A percentile compares a stretch with the other conserved stretches of the same genome.
Conservation (phyloP, 495 filamentous ascomycete species). For the Aspergillus taichungensis region DNA sequence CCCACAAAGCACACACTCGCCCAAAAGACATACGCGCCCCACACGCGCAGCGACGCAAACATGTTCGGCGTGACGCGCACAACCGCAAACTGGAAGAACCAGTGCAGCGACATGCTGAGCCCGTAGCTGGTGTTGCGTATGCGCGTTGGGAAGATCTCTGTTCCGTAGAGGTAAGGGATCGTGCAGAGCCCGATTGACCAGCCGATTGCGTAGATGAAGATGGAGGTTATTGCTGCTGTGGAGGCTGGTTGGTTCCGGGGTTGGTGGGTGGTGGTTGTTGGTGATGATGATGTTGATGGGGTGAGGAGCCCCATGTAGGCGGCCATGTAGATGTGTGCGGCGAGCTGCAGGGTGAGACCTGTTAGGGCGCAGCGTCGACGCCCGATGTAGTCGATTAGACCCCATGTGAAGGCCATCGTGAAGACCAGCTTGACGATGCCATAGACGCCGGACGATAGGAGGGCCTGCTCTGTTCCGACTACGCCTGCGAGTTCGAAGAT, state of each 20-base stretch:
- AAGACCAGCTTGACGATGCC: constrained; percentile 38
- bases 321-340: constrained; percentile 36
- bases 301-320: constrained; percentile 35
- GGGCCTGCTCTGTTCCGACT: constrained; percentile 16
- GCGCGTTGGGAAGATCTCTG: constrained; percentile 39
- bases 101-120: constrained; percentile 36
- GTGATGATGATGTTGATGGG: constrained; percentile 12
- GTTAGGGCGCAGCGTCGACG: constrained; percentile 30
- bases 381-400: constrained; percentile 35
- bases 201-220: constrained; percentile 40
- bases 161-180: constrained; percentile 40
- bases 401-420: constrained; percentile 41
- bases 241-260: constrained; percentile 27
- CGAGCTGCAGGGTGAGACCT: constrained; percentile 30
- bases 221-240: constrained; percentile 36
- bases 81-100: constrained; percentile 43
- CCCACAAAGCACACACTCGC: constrained; percentile 31
- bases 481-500: constrained; percentile 37
- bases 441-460: constrained; percentile 37
- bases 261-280: neutral
- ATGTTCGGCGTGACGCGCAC: constrained; percentile 41
- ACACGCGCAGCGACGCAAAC: constrained; percentile 33
- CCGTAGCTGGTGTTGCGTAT: constrained; percentile 38
- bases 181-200: constrained; percentile 45
- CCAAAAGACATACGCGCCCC: constrained; percentile 42